Percentiles rank a stretch among this genome's conserved stretches.
phyloP scores from a whole-genome alignment of 1,284 basidiomycete species.

The Phenoliferia sp. region DNA sequence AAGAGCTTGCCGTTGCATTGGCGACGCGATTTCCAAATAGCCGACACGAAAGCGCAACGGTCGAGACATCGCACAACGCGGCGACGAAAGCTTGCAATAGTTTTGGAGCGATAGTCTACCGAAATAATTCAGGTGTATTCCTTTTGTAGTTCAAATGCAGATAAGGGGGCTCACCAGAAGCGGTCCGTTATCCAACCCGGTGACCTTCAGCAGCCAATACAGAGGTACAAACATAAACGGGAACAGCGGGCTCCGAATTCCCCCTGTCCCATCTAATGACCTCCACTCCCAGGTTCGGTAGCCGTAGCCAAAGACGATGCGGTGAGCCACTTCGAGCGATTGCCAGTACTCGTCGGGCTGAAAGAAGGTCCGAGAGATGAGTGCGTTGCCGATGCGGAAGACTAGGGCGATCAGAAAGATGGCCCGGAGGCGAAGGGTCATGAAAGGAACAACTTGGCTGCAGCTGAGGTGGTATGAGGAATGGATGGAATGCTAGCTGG shows the following conservation, averaged over 20 bases:
- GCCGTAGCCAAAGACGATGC: slow-evolving; percentile 83
- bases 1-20: slow-evolving; percentile 57
- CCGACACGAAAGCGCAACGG: slow-evolving; percentile 56
- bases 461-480: neutral
- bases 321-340: slow-evolving; percentile 86
- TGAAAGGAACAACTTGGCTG: neutral
- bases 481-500: neutral
- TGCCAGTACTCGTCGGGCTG: slow-evolving; percentile 99
- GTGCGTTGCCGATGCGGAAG: slow-evolving; percentile 49
- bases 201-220: slow-evolving; percentile 63
- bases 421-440: neutral
- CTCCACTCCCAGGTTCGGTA: slow-evolving; percentile 96
- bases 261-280: slow-evolving; percentile 25
- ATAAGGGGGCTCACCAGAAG: slow-evolving; percentile 36
- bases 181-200: slow-evolving; percentile 51
- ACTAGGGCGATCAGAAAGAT: slow-evolving; percentile 29
- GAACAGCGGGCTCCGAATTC: slow-evolving; percentile 42
- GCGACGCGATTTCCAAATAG: slow-evolving; percentile 59
- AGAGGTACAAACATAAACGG: slow-evolving; percentile 63
- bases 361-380: slow-evolving; percentile 79
- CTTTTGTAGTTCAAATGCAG: slow-evolving; percentile 43
- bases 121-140: neutral
- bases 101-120: slow-evolving; percentile 59
- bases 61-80: slow-evolving; percentile 73
- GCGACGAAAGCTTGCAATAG: slow-evolving; percentile 75